phyloP scores from a whole-genome alignment of 495 filamentous ascomycete species.

The Penicillium roqueforti region DNA sequence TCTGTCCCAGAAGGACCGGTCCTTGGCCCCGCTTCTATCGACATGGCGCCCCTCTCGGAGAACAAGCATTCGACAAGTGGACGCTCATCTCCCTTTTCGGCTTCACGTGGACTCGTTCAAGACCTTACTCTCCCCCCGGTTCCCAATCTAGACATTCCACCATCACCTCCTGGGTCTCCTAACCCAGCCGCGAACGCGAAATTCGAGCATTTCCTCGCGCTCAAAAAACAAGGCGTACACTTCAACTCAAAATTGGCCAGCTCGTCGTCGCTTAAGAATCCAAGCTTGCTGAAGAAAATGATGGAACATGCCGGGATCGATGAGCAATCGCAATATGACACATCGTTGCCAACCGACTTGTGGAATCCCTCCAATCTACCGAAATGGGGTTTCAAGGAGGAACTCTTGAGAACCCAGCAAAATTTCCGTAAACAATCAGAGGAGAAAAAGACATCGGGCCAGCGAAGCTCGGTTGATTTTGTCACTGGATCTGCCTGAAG shows the following conservation, averaged over 20 bases:
- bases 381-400: slow-evolving; percentile 67
- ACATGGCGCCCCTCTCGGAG: slow-evolving; percentile 19
- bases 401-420: slow-evolving; percentile 62
- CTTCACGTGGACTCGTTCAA: slow-evolving; percentile 62
- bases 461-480: slow-evolving; percentile 72
- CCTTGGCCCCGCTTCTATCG: slow-evolving; percentile 40
- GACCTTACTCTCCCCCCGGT: slow-evolving; percentile 80
- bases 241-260: slow-evolving; percentile 80
- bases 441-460: slow-evolving; percentile 46
- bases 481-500: slow-evolving; percentile 44
- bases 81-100: slow-evolving; percentile 65
- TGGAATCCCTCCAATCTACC: slow-evolving; percentile 68
- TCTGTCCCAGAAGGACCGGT: slow-evolving; percentile 38
- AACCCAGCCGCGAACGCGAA: slow-evolving; percentile 61
- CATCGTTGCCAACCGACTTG: slow-evolving; percentile 60
- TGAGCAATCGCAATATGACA: slow-evolving; percentile 65
- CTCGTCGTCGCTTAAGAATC: slow-evolving; percentile 72
- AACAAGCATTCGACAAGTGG: slow-evolving; percentile 21
- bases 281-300: slow-evolving; percentile 72
- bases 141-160: slow-evolving; percentile 76
- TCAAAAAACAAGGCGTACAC: slow-evolving; percentile 83
- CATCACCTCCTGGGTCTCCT: slow-evolving; percentile 77
- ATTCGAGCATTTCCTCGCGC: slow-evolving; percentile 73
- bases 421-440: slow-evolving; percentile 55
- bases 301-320: slow-evolving; percentile 74